Percentiles rank a stretch among this genome's conserved stretches.
phyloP scores from a whole-genome alignment of 202 grass and related monocot genomes.

The Eragrostis tef region DNA sequence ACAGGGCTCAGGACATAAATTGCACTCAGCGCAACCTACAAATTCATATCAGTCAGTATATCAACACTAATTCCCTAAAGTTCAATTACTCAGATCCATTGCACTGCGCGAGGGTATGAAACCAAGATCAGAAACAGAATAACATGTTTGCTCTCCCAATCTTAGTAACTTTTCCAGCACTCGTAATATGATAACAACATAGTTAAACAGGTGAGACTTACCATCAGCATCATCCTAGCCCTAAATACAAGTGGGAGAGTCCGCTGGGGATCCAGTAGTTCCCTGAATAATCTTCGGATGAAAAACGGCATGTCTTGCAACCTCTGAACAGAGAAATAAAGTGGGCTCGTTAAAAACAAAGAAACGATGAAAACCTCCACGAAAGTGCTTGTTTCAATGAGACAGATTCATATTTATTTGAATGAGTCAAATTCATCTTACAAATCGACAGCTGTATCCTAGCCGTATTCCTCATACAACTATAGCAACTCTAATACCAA shows the following conservation, averaged over 20 bases:
- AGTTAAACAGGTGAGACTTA: conserved; percentile 40
- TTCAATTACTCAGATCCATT: conserved; percentile 33
- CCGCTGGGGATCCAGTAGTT: conserved; percentile 85
- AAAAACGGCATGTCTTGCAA: conserved; percentile 92
- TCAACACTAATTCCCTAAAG: not conserved
- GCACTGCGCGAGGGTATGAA: conserved; percentile 2
- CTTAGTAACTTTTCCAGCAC: too few species aligned
- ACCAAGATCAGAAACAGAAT: too few species aligned
- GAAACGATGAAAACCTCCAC: not conserved
- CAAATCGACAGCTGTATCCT: not conserved
- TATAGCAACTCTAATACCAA: not conserved
- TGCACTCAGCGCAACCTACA: conserved; percentile 73
- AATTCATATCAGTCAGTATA: conserved; percentile 40
- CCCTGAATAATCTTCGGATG: conserved; percentile 78
- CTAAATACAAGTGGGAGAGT: conserved; percentile 89
- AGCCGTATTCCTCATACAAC: not conserved
- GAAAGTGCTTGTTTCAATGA: not conserved
- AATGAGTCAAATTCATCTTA: not conserved
- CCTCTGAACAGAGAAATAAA: conserved; percentile 57
- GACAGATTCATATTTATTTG: not conserved
- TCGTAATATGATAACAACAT: not conserved
- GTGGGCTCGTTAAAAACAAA: not conserved
- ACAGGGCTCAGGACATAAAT: conserved; percentile 90
- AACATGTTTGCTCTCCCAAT: too few species aligned
- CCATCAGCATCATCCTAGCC: conserved; percentile 75